A percentile compares a stretch with the other conserved stretches of the same genome.
phyloP scores from a whole-genome alignment of 2,329 filamentous ascomycete genomes.

The Aureobasidium sp. region DNA sequence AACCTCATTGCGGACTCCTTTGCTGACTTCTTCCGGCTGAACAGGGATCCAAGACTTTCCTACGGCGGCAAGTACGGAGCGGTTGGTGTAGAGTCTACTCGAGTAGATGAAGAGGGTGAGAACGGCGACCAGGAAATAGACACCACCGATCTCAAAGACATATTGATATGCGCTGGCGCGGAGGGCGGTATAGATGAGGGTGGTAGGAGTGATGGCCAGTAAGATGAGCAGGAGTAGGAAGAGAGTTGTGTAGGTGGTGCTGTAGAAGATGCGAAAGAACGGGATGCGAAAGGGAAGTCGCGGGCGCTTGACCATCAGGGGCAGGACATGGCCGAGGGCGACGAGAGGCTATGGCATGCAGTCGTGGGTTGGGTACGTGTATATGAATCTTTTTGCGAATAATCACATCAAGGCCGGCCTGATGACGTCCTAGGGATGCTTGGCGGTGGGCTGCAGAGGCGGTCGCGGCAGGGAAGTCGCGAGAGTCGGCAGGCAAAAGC shows the following conservation, averaged over 20 bases:
- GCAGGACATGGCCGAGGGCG: constrained; percentile 11
- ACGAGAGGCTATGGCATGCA: constrained; percentile 4
- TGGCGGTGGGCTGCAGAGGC: neutral
- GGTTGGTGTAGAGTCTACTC: constrained; percentile 78
- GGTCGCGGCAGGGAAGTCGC: neutral
- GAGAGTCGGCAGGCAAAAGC: neutral
- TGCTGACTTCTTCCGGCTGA: constrained; percentile 74
- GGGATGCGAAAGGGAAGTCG: constrained; percentile 40
- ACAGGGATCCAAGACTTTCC: constrained; percentile 82
- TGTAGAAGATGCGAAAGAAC: constrained; percentile 75
- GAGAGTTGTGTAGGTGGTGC: constrained; percentile 67
- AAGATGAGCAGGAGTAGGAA: constrained; percentile 66
- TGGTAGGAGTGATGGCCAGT: constrained; percentile 71
- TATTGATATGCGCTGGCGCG: constrained; percentile 63
- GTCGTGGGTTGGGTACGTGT: neutral
- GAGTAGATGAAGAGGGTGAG: constrained; percentile 71
- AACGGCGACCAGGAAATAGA: constrained; percentile 65
- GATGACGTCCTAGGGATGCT: neutral
- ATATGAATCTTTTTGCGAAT: neutral
- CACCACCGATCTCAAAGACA: constrained; percentile 71
- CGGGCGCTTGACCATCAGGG: constrained; percentile 13
- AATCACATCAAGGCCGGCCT: neutral
- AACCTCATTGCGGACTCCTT: constrained; percentile 69
- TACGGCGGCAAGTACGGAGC: constrained; percentile 70
- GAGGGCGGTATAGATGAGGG: constrained; percentile 70